Conservation (phyloP, 1,284 basidiomycete genomes). For the Rugosomyces carneus region DNA sequence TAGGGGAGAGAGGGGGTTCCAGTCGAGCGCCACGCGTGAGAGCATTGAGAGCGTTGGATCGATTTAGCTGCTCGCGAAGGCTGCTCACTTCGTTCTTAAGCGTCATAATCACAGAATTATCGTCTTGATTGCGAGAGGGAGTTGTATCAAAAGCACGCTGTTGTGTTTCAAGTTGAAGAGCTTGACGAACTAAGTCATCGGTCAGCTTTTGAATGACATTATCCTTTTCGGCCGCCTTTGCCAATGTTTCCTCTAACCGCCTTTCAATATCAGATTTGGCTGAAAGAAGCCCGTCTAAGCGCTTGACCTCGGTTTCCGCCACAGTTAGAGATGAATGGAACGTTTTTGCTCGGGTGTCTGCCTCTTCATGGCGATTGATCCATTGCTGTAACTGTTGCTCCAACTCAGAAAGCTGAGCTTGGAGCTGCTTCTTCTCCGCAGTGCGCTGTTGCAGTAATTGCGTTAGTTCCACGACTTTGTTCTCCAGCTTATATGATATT, state of each 20-base stretch:
- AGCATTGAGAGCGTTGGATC: slow-evolving; percentile 84
- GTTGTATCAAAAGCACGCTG: slow-evolving; percentile 60
- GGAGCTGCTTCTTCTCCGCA: slow-evolving; percentile 87
- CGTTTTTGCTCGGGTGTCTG: slow-evolving; percentile 72
- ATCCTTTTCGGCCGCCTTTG: slow-evolving; percentile 81
- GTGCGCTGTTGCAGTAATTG: slow-evolving; percentile 92
- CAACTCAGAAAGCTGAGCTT: slow-evolving; percentile 67
- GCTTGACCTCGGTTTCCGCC: slow-evolving; percentile 69
- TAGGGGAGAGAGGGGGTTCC: slow-evolving; percentile 77
- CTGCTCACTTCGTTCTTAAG: slow-evolving; percentile 90
- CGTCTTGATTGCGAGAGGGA: slow-evolving; percentile 67
- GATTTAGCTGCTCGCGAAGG: slow-evolving; percentile 92
- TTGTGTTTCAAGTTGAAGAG: slow-evolving; percentile 76
- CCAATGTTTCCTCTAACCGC: slow-evolving; percentile 72
- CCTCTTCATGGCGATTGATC: slow-evolving; percentile 85
- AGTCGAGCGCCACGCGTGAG: slow-evolving; percentile 66
- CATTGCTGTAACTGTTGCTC: slow-evolving; percentile 85
- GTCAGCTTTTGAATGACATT: slow-evolving; percentile 77
- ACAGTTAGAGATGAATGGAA: slow-evolving; percentile 68
- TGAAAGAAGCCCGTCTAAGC: slow-evolving; percentile 72
- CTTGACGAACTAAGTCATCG: slow-evolving; percentile 69
- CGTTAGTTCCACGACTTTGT: slow-evolving; percentile 99
- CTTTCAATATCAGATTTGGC: slow-evolving; percentile 82
- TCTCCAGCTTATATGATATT: slow-evolving; percentile 96
- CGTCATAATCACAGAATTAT: slow-evolving; percentile 78